These are phyloP conservation scores for Neofusicoccum ribis DNA, from an alignment of 2,329 filamentous ascomycete genomes.

Conservation along the genomic window DNA sequence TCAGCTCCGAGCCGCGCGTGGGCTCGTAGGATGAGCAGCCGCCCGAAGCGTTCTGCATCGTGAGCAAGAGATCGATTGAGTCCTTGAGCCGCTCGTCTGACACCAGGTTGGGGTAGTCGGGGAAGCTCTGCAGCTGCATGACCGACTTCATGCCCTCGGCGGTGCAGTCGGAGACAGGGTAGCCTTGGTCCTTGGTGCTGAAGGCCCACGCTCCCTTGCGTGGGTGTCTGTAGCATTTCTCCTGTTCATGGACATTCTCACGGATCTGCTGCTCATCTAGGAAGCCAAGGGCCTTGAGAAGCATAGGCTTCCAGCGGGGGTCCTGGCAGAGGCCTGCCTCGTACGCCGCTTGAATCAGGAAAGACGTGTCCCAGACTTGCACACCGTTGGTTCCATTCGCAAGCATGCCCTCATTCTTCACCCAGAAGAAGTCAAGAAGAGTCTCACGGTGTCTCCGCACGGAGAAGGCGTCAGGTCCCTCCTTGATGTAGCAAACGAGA, in stretches of 20 bases:
- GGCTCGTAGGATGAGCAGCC: slow-evolving; percentile 90
- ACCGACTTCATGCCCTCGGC: slow-evolving; percentile 87
- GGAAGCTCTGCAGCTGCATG: slow-evolving; percentile 77
- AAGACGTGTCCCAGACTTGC: slow-evolving; percentile 94
- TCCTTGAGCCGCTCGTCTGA: slow-evolving; percentile 79
- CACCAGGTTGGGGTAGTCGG: slow-evolving; percentile 72
- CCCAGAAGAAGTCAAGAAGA: slow-evolving; percentile 84
- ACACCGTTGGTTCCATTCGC: slow-evolving; percentile 98
- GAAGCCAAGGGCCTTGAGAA: slow-evolving; percentile 78
- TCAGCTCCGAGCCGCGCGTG: slow-evolving; percentile 70
- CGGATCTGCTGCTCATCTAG: slow-evolving; percentile 89
- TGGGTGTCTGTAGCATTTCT: slow-evolving; percentile 81
- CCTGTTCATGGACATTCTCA: slow-evolving; percentile 75
- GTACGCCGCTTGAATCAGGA: slow-evolving; percentile 78
- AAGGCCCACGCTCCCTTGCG: slow-evolving; percentile 96
- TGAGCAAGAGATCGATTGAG: slow-evolving; percentile 84
- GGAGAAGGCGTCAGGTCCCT: slow-evolving; percentile 72
- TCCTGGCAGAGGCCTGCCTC: slow-evolving; percentile 78
- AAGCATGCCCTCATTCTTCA: slow-evolving; percentile 89
- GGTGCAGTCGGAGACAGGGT: slow-evolving; percentile 92
- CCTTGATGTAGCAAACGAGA: slow-evolving; percentile 79
- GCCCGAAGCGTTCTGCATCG: slow-evolving; percentile 85
- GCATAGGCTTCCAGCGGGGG: slow-evolving; percentile 76
- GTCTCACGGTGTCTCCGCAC: slow-evolving; percentile 78
- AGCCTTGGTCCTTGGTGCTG: slow-evolving; percentile 88